Conservation (phyloP, 1,284 basidiomycete species). For the Apiotrichum gamsii region DNA sequence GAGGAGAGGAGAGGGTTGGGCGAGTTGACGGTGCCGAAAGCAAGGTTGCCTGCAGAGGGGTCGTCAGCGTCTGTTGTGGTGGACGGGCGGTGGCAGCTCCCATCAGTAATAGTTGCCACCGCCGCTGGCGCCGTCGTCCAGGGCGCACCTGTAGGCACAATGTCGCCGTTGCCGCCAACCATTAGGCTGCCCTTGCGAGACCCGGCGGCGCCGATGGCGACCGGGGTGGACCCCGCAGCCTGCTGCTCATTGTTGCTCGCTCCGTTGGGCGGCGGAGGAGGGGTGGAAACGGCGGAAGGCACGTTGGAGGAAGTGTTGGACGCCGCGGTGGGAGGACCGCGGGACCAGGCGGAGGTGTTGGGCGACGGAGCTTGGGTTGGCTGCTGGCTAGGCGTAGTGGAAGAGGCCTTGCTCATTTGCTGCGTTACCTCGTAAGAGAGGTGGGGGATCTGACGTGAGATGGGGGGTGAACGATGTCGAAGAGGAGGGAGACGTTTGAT, state of each 20-base stretch:
- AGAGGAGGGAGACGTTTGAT: neutral
- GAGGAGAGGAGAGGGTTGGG: conserved; percentile 45
- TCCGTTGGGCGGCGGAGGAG: conserved; percentile 26
- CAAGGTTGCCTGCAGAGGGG: conserved; percentile 45
- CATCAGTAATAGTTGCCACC: too few relatives aligned
- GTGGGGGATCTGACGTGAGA: conserved; percentile 1
- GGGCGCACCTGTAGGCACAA: conserved; percentile 35
- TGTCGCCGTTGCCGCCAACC: conserved; percentile 39
- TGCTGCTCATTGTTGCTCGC: conserved; percentile 24
- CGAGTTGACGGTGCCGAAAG: conserved; percentile 73
- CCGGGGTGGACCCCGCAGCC: conserved; percentile 21
- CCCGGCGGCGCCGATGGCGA: conserved; percentile 29
- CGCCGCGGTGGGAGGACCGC: conserved; percentile 35
- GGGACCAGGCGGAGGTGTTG: conserved; percentile 34
- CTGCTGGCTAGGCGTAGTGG: conserved; percentile 19
- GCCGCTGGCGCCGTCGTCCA: too few relatives aligned
- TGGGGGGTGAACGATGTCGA: neutral
- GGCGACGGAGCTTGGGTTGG: conserved; percentile 21
- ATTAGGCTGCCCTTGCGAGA: conserved; percentile 39
- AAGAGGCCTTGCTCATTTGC: conserved; percentile 37
- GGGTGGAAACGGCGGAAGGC: conserved; percentile 22
- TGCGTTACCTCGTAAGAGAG: conserved; percentile 12
- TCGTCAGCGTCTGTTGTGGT: neutral
- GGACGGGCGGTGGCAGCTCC: neutral
- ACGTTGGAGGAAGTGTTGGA: conserved; percentile 26